phyloP scores from a whole-genome alignment of 2,329 filamentous ascomycete species.

The Huntiella omanensis region DNA sequence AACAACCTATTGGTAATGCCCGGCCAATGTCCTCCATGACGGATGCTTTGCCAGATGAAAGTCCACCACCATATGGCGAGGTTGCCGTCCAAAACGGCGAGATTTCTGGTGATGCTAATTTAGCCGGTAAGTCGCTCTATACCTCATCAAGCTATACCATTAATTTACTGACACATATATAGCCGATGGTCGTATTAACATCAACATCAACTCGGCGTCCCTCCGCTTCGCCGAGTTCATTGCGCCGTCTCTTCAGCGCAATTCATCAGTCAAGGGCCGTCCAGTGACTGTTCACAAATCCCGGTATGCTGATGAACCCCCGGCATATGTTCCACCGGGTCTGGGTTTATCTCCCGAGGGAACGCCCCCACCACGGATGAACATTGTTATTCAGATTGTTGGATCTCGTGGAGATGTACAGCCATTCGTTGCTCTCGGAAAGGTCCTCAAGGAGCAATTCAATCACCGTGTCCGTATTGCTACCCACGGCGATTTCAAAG shows the following conservation, averaged over 20 bases:
- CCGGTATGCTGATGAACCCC: conserved; percentile 6
- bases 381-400: conserved; percentile 58
- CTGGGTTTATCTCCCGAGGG: conserved; percentile 45
- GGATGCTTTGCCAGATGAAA: conserved; percentile 2
- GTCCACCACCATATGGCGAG: conserved; percentile 40
- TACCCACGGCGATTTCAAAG: conserved; percentile 50
- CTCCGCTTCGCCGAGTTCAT: conserved; percentile 7
- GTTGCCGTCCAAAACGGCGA: conserved; percentile 22
- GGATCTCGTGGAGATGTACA: conserved; percentile 60
- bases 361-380: conserved; percentile 37
- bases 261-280: conserved; percentile 11
- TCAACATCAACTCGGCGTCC: conserved; percentile 57
- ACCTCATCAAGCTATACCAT: background rate
- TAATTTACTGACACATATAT: background rate
- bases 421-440: conserved; percentile 53
- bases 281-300: conserved; percentile 5
- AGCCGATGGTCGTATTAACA: conserved; percentile 63
- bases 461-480: conserved; percentile 56
- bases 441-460: conserved; percentile 42
- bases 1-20: too few relatives aligned
- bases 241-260: conserved; percentile 17
- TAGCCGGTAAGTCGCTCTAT: conserved; percentile 27
- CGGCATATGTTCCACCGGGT: conserved; percentile 52
- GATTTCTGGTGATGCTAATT: conserved; percentile 40
- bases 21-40: too few relatives aligned